These are phyloP conservation scores for Cicer chorassanicum DNA, from an alignment of 306 rosid genomes.

Conservation along the genomic window DNA sequence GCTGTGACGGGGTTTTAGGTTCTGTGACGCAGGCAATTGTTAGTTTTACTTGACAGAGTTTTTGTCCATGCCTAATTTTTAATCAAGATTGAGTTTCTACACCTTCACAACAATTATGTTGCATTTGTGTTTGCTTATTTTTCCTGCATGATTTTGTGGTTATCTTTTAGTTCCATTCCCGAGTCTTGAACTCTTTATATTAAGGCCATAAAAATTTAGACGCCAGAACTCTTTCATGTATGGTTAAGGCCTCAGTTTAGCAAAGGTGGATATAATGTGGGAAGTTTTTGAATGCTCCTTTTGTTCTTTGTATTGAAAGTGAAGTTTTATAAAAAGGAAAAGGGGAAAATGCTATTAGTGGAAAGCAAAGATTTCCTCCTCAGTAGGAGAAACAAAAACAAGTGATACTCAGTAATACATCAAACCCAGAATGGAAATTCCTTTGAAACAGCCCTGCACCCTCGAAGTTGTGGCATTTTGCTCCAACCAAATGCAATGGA, in stretches of 20 bases:
- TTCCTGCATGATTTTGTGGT: slow-evolving; percentile 27
- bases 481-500: not conserved
- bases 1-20: too few relatives aligned
- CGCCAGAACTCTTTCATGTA: not conserved
- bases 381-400: not conserved
- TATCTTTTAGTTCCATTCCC: not conserved
- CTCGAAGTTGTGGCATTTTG: slow-evolving; percentile 12
- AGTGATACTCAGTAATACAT: not conserved
- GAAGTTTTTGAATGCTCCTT: slow-evolving; percentile 4
- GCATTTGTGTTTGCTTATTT: slow-evolving; percentile 14
- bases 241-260: not conserved
- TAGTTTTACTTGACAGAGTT: slow-evolving; percentile 32
- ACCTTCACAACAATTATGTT: not conserved
- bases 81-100: slow-evolving; percentile 25
- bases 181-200: not conserved
- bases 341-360: not conserved
- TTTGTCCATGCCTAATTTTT: slow-evolving; percentile 28
- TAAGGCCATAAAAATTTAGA: not conserved
- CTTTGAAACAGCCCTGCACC: not conserved
- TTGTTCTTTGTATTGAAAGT: not conserved
- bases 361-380: not conserved
- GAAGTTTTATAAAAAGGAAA: not conserved
- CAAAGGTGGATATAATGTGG: not conserved
- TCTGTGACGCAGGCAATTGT: slow-evolving; percentile 23
- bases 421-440: not conserved